These are phyloP conservation scores for Orbilia javanica DNA, from an alignment of 2,329 filamentous ascomycete species.

Conservation along the genomic window DNA sequence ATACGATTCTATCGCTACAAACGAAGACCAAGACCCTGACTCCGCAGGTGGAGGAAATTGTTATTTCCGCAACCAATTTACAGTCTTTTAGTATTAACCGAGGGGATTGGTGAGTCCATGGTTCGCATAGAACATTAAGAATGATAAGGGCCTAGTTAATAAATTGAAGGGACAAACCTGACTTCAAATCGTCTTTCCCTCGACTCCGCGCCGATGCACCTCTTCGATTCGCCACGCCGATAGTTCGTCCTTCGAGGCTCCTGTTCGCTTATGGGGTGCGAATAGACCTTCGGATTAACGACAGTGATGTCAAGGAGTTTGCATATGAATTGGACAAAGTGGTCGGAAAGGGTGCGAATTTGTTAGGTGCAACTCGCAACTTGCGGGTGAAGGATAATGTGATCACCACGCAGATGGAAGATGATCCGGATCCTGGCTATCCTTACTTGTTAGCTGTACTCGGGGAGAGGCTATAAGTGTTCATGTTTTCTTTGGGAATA, in stretches of 20 bases:
- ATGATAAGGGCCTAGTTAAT: neutral
- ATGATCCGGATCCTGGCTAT: constrained; percentile 23
- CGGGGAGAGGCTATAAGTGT: constrained; percentile 10
- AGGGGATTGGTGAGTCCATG: constrained; percentile 21
- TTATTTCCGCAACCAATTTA: constrained; percentile 22
- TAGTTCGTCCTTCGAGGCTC: constrained; percentile 19
- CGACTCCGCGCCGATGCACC: constrained; percentile 40
- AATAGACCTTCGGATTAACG: constrained; percentile 27
- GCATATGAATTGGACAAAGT: neutral
- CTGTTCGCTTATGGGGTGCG: constrained; percentile 35
- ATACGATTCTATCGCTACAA: constrained; percentile 27
- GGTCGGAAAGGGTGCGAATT: neutral
- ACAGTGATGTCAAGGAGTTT: constrained; percentile 11
- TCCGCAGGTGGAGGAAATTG: constrained; percentile 27
- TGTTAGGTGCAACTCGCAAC: constrained; percentile 1
- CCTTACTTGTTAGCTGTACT: constrained; percentile 35
- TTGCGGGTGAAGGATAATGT: constrained; percentile 10
- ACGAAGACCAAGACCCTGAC: constrained; percentile 14
- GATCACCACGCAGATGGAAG: constrained; percentile 4
- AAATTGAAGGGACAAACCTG: constrained; percentile 22
- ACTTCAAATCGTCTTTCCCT: constrained; percentile 21
- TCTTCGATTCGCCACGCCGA: neutral
- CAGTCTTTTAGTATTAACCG: constrained; percentile 17
- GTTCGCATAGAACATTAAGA: neutral
- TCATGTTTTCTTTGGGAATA: neutral